phyloP scores from a whole-genome alignment of 2,329 filamentous ascomycete species.

The Xylariales sp. region DNA sequence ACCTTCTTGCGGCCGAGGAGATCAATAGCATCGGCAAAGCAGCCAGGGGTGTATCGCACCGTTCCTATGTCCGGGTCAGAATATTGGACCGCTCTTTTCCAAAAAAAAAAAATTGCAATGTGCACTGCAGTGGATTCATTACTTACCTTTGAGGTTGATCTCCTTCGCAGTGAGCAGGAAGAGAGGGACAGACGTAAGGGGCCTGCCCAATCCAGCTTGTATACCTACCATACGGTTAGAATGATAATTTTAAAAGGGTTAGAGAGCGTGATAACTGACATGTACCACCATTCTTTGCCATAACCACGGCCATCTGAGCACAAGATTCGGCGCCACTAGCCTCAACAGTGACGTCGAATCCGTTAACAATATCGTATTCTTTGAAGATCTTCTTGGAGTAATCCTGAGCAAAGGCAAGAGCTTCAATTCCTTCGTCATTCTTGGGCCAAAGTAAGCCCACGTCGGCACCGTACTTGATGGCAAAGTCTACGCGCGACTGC shows the following conservation, averaged over 20 bases:
- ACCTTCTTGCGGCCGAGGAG: constrained; percentile 2
- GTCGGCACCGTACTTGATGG: constrained; percentile 1
- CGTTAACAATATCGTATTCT: constrained; percentile 1
- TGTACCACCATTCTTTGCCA: constrained; percentile 2
- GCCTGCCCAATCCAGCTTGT: constrained; percentile 2
- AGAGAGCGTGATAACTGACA: background rate
- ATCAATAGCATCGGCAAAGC: constrained; percentile 4
- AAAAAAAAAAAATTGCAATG: no score
- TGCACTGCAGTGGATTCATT: no score
- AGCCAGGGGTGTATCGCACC: constrained; percentile 1
- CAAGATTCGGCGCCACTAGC: constrained; percentile 2
- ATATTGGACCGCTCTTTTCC: background rate
- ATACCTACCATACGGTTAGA: background rate
- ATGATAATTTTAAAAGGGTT: background rate
- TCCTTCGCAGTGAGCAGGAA: constrained; percentile 1
- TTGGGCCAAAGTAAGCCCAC: background rate
- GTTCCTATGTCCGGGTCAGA: background rate
- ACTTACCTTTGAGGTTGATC: constrained; percentile 2
- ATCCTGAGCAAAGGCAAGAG: constrained; percentile 1
- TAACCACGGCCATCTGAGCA: constrained; percentile 1
- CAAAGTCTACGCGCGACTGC: constrained; percentile 2
- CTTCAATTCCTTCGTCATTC: background rate
- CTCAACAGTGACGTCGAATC: constrained; percentile 1
- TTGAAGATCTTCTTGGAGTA: background rate
- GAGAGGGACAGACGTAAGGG: background rate